Base-by-base conservation (phyloP, 805 yeast species). In the Metschnikowia matae region DNA sequence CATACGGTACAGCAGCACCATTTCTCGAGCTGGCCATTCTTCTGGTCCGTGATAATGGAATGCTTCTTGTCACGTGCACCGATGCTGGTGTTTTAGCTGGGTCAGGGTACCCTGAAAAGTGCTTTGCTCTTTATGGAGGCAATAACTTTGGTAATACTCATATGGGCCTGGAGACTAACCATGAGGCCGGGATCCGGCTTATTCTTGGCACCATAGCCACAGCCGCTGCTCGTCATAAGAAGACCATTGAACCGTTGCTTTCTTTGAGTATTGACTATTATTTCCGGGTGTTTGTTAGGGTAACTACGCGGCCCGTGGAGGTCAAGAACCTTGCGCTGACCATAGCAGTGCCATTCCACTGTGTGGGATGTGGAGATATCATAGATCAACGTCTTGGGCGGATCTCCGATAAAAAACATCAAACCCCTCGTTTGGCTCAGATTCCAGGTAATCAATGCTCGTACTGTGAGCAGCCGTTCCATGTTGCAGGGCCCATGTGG, bases 401-500 rank as follows among this genome's bases (percentile, higher is more conserved):
- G 49, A 74, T 74, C 18, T 64, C 47, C 69, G 73, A 71, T 39
- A 51, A 52, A 18, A 82, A 85, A 62, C 87, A 71, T 63, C 83
- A 86, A 29, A 77, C 83, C 37, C 75, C 77, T 2, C 64, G 63
- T 42, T 56, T 58, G 44, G 82, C 89, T 1, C 80, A 77, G 54
- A 87, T 87, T 3, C 84, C 85, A 0, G 81, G 83, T 10, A 68
- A 77, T 7, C 63, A 73, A 39, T 94, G 99, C 69, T 62, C 74
- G 26, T 83, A 75, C 65, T 94, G 99, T 70, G 84, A 79, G 1
- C 77, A 73, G 51, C 77, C 81, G 1, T 80, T 81, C 65, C 96
- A 88, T 63, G 64, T 94, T 34, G 90, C 92, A 6, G 99, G 99
- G 3, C 99, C 99, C 53, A 87, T 94, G 96, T 94, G 96, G 87